phyloP scores from a whole-genome alignment of 2,329 filamentous ascomycete genomes.

The Purpureocillium lavendulum region DNA sequence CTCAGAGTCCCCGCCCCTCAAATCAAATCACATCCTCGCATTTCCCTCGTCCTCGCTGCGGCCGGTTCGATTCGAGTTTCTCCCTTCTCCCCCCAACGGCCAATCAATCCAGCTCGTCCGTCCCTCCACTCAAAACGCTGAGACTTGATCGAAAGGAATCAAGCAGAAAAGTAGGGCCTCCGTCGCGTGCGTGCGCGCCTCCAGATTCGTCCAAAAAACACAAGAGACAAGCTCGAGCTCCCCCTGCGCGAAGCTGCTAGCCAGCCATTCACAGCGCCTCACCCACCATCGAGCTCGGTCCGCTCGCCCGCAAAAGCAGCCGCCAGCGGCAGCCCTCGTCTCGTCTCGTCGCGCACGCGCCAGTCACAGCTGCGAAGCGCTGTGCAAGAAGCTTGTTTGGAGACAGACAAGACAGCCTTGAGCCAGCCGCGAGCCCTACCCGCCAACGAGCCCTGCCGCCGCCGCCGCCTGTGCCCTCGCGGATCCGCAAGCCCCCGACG shows the following conservation, averaged over 20 bases:
- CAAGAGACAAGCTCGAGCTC: not conserved
- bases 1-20: slow-evolving; percentile 29
- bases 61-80: slow-evolving; percentile 17
- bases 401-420: slow-evolving; percentile 3
- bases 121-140: slow-evolving; percentile 25
- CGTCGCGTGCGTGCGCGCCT: slow-evolving; percentile 11
- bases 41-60: slow-evolving; percentile 26
- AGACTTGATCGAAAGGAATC: slow-evolving; percentile 2
- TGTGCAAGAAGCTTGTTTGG: not conserved
- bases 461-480: not conserved
- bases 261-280: slow-evolving; percentile 15
- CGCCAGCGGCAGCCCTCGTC: not conserved
- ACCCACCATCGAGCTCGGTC: slow-evolving; percentile 11
- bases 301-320: slow-evolving; percentile 4
- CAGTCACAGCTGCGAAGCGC: slow-evolving; percentile 4
- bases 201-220: slow-evolving; percentile 11
- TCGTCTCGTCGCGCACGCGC: slow-evolving; percentile 6
- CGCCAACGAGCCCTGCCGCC: slow-evolving; percentile 3
- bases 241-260: not conserved
- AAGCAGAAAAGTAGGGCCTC: slow-evolving; percentile 8
- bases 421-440: slow-evolving; percentile 3
- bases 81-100: slow-evolving; percentile 27
- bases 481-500: too few species aligned
- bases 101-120: slow-evolving; percentile 36
- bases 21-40: slow-evolving; percentile 44